Evolutionary conservation across 1,139 yeast species (phyloP).

Genomic region (Geotrichum klebahnii): DNA sequence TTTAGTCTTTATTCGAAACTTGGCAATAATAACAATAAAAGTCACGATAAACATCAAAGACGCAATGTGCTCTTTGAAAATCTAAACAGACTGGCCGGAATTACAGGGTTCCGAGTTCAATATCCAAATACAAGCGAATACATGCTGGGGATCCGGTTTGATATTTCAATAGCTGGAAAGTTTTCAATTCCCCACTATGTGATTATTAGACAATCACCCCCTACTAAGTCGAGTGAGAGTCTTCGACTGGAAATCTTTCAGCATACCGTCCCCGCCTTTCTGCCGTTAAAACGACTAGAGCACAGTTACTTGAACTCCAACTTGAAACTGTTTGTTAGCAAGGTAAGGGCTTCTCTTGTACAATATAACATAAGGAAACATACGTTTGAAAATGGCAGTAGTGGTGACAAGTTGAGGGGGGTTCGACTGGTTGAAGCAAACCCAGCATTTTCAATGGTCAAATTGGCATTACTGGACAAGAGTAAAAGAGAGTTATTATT

Average conservation of each 20-base stretch:
- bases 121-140: neutral
- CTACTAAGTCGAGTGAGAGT: neutral
- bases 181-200: conserved; percentile 11
- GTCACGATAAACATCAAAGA: neutral
- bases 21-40: neutral
- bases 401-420: no score
- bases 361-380: no score
- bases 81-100: conserved; percentile 13
- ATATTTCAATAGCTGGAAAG: conserved; percentile 5
- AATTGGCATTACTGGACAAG: neutral
- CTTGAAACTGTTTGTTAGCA: conserved; percentile 4
- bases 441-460: no score
- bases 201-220: neutral
- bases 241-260: conserved; percentile 11
- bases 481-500: neutral
- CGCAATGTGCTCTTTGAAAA: neutral
- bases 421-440: no score
- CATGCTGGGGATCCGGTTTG: conserved; percentile 18
- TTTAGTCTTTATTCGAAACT: neutral
- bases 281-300: conserved; percentile 11
- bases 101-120: conserved; percentile 16
- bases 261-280: conserved; percentile 18
- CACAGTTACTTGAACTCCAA: conserved; percentile 12
- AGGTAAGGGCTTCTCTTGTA: conserved; percentile 3
- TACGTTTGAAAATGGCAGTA: no score